A percentile compares a stretch with the other conserved stretches of the same genome.
Evolutionary conservation across 2,329 filamentous ascomycete species (phyloP).

Genomic region (Penicillium digitatum): DNA sequence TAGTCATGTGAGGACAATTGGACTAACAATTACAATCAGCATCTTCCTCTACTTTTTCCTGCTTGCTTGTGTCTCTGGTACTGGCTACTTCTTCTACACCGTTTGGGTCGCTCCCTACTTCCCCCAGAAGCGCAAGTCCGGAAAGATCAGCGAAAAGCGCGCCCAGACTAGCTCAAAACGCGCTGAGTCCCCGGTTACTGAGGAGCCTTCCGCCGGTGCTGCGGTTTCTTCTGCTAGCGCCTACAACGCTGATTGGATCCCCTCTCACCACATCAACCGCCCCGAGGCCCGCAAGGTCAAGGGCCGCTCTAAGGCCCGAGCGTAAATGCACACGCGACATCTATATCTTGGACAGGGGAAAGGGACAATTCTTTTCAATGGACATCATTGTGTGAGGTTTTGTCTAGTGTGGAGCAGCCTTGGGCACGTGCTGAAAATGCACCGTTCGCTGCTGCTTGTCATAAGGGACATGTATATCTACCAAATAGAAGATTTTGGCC

Average conservation of each 20-base stretch:
- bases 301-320: conserved; percentile 43
- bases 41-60: conserved; percentile 98
- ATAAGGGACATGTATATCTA: conserved; percentile 19
- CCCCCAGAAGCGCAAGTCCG: conserved; percentile 61
- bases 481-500: conserved; percentile 9
- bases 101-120: conserved; percentile 96
- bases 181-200: conserved; percentile 59
- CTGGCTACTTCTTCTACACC: conserved; percentile 94
- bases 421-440: conserved; percentile 18
- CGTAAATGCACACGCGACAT: conserved; percentile 21
- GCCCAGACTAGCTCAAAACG: conserved; percentile 59
- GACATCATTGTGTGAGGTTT: conserved; percentile 3
- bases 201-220: conserved; percentile 63
- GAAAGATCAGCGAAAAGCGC: conserved; percentile 25
- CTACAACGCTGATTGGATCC: conserved; percentile 94
- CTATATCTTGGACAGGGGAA: background rate
- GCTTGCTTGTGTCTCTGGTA: conserved; percentile 69
- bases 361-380: conserved; percentile 4
- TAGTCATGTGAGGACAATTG: conserved; percentile 8
- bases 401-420: conserved; percentile 1
- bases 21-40: conserved; percentile 47
- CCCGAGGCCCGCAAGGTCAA: conserved; percentile 65
- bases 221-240: conserved; percentile 66
- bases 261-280: conserved; percentile 80
- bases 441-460: conserved; percentile 2